A percentile compares a stretch with the other conserved stretches of the same genome.
Conservation (phyloP, 176 grass and related monocot genomes). For the Elymus sibiricus region DNA sequence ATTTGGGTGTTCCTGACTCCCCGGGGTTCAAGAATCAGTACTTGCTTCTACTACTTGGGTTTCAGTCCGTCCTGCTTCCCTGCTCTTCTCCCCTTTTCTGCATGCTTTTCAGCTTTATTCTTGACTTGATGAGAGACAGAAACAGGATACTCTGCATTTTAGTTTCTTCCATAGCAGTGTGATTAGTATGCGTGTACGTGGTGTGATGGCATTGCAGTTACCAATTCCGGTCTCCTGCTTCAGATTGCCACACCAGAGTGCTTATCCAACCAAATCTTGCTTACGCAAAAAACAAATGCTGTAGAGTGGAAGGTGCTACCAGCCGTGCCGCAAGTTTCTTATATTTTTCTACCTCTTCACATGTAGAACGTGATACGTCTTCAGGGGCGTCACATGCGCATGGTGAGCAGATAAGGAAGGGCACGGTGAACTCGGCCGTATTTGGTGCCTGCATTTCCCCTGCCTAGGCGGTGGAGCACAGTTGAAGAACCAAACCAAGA, state of each 20-base stretch:
- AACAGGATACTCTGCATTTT: background rate
- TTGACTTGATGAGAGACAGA: background rate
- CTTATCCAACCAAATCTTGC: background rate
- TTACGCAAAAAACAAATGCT: background rate
- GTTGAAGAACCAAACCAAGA: background rate
- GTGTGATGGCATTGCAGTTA: background rate
- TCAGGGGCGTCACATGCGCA: constrained; percentile 26
- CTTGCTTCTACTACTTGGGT: constrained; percentile 12
- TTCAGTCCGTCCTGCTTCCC: constrained; percentile 1
- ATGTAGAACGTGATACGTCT: constrained; percentile 37
- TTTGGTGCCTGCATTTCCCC: constrained; percentile 26
- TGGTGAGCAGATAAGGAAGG: background rate
- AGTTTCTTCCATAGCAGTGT: background rate
- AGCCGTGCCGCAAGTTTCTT: background rate
- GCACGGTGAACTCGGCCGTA: background rate
- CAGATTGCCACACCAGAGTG: background rate
- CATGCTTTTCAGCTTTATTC: constrained; percentile 29
- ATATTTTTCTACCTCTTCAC: background rate
- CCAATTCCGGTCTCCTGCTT: background rate
- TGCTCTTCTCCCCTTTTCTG: constrained; percentile 3
- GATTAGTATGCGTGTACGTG: background rate
- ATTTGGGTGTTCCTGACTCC: background rate
- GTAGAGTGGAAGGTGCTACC: background rate
- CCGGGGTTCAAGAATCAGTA: constrained; percentile 26
- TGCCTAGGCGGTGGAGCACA: background rate